Base-by-base conservation (phyloP, 306 rosid genomes). In the Fragaria iinumae region DNA sequence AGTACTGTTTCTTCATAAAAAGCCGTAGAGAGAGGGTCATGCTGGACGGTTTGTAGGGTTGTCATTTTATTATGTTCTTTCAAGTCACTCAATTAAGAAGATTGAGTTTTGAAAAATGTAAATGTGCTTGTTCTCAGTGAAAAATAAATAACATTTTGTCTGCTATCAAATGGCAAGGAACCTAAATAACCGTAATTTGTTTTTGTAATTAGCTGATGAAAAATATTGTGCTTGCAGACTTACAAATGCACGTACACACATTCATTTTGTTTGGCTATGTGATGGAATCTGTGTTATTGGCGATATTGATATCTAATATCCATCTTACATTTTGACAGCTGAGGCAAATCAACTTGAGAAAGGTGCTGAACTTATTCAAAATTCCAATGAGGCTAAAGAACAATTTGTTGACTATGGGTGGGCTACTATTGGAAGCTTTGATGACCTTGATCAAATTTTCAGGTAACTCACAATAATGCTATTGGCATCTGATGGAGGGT, bases 351-450 rank as follows among this genome's bases (percentile, higher is more conserved):
- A 86, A 66, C 84, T 71, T 25, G 91, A 75, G 66, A 81, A 81
- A 84, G 96, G 83, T 76, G 87, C 80, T 67, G 87, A 85, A 73
- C 69, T 67, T 78, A 88, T 84, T 73, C 89, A 76, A 87, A 86
- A 76, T 71, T 80, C 80, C 13, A 52, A 84, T 32, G 92, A 89
- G 80, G 91, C 82, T 79, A 81, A 84, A 87, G 99, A 87, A 80
- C 97, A 89, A 75, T 86, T 92, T 83, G 87, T 82, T 82, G 98
- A 92, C 87, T 96, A 84, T 73, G 93, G 84, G 77, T 96, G 99
- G 98, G 97, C 84, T 36, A 92, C 80, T 75, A 89, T 92, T 67
- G 99, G 97, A 88, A 89, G 93, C 85, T 92, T 96, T 83, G 97
- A 92, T 79, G 98, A 96, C 83, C 91, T 96, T 81, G 99, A 91